Base-by-base conservation (phyloP, 2,329 filamentous ascomycete species). In the Davidsoniella virescens region DNA sequence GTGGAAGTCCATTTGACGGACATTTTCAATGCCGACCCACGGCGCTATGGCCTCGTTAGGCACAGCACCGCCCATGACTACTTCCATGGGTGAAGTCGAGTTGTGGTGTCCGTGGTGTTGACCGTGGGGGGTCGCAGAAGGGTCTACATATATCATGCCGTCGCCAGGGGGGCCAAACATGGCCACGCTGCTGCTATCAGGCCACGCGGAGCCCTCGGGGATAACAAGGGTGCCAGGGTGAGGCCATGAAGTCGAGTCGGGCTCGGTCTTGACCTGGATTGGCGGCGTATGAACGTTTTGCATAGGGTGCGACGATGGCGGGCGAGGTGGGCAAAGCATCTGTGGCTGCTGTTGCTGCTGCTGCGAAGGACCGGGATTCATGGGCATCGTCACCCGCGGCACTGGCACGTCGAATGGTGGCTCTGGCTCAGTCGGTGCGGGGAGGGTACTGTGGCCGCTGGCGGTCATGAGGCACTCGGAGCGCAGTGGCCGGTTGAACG, bases 201-300 rank as follows among this genome's bases (percentile, higher is more conserved):
- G 61, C 62, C 65, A 65, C 20, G 60, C 58, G 8, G 57, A 57
- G 52, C 66, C 64, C 48, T 62, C 63, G 14, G 65, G 65, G 42
- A 68, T 67, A 3, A 61, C 61, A 55, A 65, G 65, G 9, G 65
- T 67, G 46, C 65, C 65, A 1, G 65, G 65, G 53, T 67, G 65
- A 62, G 65, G 2, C 64, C 65, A 46, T 57, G 54, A 25, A 59
- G 57, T 37, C 14, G 40, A 4, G 10, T 16, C 20, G 56, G 51
- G 44, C 38, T 53, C 51, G 2, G 47, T 9, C 38, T 50, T 50
- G 26, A 53, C 44, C 33, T 47, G 48, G 16, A 50, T 38, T 2
- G 42, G 25, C 14, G 49, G 26, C 9, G 45, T 49, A 20, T 44
- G 51, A 5, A 44, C 43, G 18, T 41, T 25, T 43, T 49, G 45